These are phyloP conservation scores for Aphanomyces invadans DNA, from an alignment of 352 stramenopile species.

Conservation along the genomic window DNA sequence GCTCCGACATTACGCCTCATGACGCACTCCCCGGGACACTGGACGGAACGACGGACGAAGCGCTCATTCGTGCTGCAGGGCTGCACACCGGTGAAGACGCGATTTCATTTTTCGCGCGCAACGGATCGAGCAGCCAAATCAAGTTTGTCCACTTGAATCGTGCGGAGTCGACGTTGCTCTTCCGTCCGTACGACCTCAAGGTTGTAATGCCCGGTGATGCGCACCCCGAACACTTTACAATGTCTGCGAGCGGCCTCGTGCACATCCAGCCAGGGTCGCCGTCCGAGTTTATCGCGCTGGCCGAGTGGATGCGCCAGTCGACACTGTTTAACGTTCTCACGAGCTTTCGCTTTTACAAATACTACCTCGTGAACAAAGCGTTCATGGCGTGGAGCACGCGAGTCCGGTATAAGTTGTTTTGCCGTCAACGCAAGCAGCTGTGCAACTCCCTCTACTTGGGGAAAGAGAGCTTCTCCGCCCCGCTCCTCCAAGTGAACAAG, in stretches of 20 bases:
- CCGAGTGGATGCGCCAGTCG: conserved; percentile 91
- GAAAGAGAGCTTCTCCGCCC: conserved; percentile 84
- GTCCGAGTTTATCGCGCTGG: conserved; percentile 89
- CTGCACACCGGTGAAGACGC: conserved; percentile 77
- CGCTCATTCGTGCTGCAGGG: conserved; percentile 14
- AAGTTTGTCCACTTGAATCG: conserved; percentile 94
- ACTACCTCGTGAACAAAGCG: conserved; percentile 89
- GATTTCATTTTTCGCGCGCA: conserved; percentile 91
- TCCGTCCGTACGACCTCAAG: conserved; percentile 88
- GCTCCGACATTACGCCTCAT: no score
- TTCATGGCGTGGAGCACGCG: conserved; percentile 86
- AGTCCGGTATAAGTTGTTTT: conserved; percentile 87
- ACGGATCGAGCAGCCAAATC: conserved; percentile 84
- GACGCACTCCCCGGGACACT: background rate
- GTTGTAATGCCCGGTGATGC: conserved; percentile 80
- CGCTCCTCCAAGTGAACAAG: conserved; percentile 85
- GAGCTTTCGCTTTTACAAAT: conserved; percentile 90
- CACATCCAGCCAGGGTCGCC: conserved; percentile 61
- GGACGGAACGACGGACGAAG: conserved; percentile 21
- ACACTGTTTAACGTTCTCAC: conserved; percentile 94
- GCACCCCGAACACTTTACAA: conserved; percentile 84
- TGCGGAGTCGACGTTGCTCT: conserved; percentile 50
- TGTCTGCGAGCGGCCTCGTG: conserved; percentile 80
- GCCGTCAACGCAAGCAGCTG: conserved; percentile 80
- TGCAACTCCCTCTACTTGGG: conserved; percentile 79